Evolutionary conservation across 768 basidiomycete species (phyloP).

Genomic region (Naematelia encephala): DNA sequence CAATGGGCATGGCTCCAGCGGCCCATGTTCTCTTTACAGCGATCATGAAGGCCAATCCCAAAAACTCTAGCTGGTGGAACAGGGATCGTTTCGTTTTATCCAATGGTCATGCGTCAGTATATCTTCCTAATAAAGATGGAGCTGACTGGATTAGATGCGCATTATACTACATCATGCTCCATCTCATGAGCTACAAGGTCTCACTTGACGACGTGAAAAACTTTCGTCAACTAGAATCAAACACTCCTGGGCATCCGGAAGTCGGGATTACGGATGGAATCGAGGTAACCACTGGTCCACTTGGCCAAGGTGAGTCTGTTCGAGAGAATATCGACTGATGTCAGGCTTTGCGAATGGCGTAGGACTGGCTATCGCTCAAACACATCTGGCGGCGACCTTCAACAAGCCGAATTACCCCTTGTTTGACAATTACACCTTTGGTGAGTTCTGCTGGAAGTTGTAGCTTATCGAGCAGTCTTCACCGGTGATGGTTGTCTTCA

Average conservation of each 20-base stretch:
- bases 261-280: conserved; percentile 64
- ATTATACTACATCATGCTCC: conserved; percentile 86
- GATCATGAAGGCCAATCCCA: conserved; percentile 83
- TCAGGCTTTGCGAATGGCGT: conserved; percentile 83
- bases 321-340: not conserved
- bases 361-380: conserved; percentile 88
- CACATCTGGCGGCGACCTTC: conserved; percentile 81
- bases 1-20: conserved; percentile 59
- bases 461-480: conserved; percentile 61
- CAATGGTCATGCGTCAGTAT: conserved; percentile 69
- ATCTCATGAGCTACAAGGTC: conserved; percentile 86
- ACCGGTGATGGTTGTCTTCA: conserved; percentile 93
- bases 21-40: conserved; percentile 55
- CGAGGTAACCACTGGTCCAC: conserved; percentile 87
- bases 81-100: conserved; percentile 96
- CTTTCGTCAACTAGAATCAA: conserved; percentile 85
- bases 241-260: conserved; percentile 93
- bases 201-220: conserved; percentile 86
- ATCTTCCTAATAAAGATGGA: not conserved
- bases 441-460: conserved; percentile 51
- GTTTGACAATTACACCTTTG: conserved; percentile 83
- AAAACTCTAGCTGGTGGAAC: conserved; percentile 88
- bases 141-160: conserved; percentile 64
- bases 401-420: conserved; percentile 76
- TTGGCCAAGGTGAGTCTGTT: conserved; percentile 64